Evolutionary conservation across 306 rosid species (phyloP).

Genomic region (Casuarina cunninghamiana): DNA sequence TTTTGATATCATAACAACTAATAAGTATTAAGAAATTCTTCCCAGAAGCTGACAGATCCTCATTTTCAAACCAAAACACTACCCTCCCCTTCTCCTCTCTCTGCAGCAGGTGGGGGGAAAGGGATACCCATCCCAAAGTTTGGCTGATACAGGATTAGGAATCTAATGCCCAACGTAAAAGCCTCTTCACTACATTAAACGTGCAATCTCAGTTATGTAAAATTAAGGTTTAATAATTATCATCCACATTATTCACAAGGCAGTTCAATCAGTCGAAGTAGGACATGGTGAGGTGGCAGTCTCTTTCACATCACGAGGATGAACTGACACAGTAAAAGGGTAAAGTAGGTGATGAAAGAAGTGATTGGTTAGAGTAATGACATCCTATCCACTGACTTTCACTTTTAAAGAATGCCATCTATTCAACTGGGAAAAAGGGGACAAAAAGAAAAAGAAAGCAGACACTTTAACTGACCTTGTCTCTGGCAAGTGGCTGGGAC

Average conservation of each 20-base stretch:
- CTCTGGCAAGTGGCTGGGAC: conserved; percentile 89
- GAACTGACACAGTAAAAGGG: neutral
- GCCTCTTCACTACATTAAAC: neutral
- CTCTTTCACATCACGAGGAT: neutral
- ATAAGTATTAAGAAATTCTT: neutral
- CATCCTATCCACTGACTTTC: neutral
- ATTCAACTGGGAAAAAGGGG: neutral
- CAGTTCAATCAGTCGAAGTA: neutral
- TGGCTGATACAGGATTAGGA: neutral
- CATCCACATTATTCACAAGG: conserved; percentile 1
- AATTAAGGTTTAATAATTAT: neutral
- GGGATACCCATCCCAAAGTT: neutral
- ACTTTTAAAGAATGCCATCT: neutral
- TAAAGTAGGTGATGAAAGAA: neutral
- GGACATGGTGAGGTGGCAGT: neutral
- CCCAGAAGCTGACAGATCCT: neutral
- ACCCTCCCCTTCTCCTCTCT: neutral
- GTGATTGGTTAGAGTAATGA: neutral
- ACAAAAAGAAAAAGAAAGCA: neutral
- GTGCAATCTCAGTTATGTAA: no score
- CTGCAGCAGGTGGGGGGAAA: no score
- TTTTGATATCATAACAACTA: neutral
- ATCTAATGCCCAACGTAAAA: neutral
- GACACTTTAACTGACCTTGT: conserved; percentile 62
- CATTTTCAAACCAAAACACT: neutral